These are phyloP conservation scores for Amborella trichopoda DNA, from an alignment of 164 flowering plant species.

Conservation along the genomic window DNA sequence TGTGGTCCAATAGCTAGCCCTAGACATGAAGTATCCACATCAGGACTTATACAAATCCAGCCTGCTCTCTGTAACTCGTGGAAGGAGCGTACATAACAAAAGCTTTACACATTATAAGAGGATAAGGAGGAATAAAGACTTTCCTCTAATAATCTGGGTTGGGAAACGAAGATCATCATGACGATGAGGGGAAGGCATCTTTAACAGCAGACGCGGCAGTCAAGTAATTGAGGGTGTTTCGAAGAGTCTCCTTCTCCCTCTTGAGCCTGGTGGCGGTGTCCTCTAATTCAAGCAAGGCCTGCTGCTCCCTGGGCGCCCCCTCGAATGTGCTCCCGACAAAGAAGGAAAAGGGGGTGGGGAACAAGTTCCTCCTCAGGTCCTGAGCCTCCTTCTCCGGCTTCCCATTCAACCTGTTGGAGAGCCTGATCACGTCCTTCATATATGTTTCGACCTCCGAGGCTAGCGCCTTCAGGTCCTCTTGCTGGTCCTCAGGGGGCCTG, in stretches of 20 bases:
- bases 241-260: slow-evolving; percentile 88
- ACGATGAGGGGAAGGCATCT: slow-evolving; percentile 76
- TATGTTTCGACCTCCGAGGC: slow-evolving; percentile 68
- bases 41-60: too few species aligned
- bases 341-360: slow-evolving; percentile 93
- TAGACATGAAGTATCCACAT: too few species aligned
- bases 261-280: slow-evolving; percentile 76
- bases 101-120: too few species aligned
- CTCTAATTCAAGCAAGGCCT: slow-evolving; percentile 85
- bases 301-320: slow-evolving; percentile 97
- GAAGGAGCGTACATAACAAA: too few species aligned
- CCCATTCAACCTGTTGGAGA: slow-evolving; percentile 79
- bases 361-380: slow-evolving; percentile 72
- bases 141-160: too few species aligned
- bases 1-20: too few species aligned
- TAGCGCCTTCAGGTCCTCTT: slow-evolving; percentile 49
- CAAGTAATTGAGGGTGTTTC: slow-evolving; percentile 87
- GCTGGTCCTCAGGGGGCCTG: slow-evolving; percentile 46
- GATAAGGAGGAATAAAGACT: too few species aligned
- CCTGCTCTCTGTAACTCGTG: too few species aligned
- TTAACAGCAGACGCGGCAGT: slow-evolving; percentile 93
- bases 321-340: slow-evolving; percentile 95
- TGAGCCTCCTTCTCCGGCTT: slow-evolving; percentile 77
- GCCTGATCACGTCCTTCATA: slow-evolving; percentile 89
- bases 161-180: too few species aligned